A percentile compares a stretch with the other conserved stretches of the same genome.
Conservation (phyloP, 208 protist genomes). For the Vickermania spadyakhi region DNA sequence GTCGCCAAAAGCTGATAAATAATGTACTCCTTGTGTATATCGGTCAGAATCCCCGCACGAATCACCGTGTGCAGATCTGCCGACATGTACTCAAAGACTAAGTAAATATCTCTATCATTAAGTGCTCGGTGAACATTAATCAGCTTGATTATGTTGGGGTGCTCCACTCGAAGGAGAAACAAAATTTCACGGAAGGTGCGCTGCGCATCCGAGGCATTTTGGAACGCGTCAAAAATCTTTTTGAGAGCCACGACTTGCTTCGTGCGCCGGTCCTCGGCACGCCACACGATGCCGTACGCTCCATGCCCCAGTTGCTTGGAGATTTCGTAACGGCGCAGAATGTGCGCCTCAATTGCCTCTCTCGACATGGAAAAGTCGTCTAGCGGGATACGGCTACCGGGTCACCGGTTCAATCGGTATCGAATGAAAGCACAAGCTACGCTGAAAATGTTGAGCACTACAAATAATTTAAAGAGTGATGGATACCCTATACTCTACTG, state of each 20-base stretch:
- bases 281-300: slow-evolving; percentile 94
- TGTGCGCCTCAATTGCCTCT: slow-evolving; percentile 87
- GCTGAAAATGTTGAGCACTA: too few relatives aligned
- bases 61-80: slow-evolving; percentile 94
- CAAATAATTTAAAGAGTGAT: too few relatives aligned
- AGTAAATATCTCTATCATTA: slow-evolving; percentile 97
- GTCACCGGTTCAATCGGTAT: too few relatives aligned
- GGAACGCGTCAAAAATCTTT: slow-evolving; percentile 97
- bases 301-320: slow-evolving; percentile 92
- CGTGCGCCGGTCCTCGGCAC: slow-evolving; percentile 87
- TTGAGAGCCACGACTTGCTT: slow-evolving; percentile 92
- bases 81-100: slow-evolving; percentile 98
- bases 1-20: slow-evolving; percentile 97
- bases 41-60: slow-evolving; percentile 95
- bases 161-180: slow-evolving; percentile 94
- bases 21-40: slow-evolving; percentile 96
- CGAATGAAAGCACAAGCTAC: too few relatives aligned
- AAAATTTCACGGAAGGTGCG: slow-evolving; percentile 97
- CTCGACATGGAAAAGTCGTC: slow-evolving; percentile 69
- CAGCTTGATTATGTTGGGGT: slow-evolving; percentile 97
- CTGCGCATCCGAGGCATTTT: slow-evolving; percentile 88
- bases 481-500: too few relatives aligned
- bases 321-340: slow-evolving; percentile 92
- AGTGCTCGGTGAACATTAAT: slow-evolving; percentile 95
- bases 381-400: too few relatives aligned